phyloP scores from a whole-genome alignment of 441 rosid genomes.

The Pelargonium hybrid region DNA sequence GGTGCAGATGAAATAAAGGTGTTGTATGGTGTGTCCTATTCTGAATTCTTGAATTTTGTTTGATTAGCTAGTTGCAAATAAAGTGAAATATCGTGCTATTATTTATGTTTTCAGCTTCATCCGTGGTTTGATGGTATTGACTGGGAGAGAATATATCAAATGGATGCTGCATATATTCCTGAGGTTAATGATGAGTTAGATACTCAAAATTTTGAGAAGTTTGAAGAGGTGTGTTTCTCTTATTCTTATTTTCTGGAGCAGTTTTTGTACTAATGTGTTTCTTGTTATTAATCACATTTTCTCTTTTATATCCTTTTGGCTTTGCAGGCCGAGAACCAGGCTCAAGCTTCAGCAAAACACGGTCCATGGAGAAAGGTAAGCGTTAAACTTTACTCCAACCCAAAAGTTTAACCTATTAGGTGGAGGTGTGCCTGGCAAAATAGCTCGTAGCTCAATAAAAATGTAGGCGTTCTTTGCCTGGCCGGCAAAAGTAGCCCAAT shows the following conservation, averaged over 20 bases:
- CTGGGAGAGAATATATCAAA: conserved; percentile 43
- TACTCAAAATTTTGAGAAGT: conserved; percentile 53
- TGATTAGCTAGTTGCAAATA: not conserved
- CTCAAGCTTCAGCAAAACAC: conserved; percentile 32
- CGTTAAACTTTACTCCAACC: not conserved
- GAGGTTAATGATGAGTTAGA: conserved; percentile 51
- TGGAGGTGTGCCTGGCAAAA: too few species aligned
- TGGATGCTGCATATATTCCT: conserved; percentile 49
- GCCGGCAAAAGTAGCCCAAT: too few species aligned
- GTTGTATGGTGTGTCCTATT: conserved; percentile 14
- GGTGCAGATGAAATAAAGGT: conserved; percentile 52
- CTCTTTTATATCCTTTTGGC: not conserved
- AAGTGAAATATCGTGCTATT: not conserved
- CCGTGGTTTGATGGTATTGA: conserved; percentile 48
- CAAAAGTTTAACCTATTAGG: too few species aligned
- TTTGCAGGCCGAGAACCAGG: conserved; percentile 34
- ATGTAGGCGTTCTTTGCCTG: too few species aligned
- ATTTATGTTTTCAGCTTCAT: conserved; percentile 28
- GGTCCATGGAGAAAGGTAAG: conserved; percentile 69
- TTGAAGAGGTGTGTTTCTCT: conserved; percentile 40
- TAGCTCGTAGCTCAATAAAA: too few species aligned
- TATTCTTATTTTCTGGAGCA: not conserved
- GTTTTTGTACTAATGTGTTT: not conserved
- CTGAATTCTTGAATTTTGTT: not conserved
- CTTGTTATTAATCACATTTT: not conserved